Percentiles rank a stretch among this genome's conserved stretches.
Evolutionary conservation across 345 rosid species (phyloP).

Genomic region (Citrus mangshanensis): DNA sequence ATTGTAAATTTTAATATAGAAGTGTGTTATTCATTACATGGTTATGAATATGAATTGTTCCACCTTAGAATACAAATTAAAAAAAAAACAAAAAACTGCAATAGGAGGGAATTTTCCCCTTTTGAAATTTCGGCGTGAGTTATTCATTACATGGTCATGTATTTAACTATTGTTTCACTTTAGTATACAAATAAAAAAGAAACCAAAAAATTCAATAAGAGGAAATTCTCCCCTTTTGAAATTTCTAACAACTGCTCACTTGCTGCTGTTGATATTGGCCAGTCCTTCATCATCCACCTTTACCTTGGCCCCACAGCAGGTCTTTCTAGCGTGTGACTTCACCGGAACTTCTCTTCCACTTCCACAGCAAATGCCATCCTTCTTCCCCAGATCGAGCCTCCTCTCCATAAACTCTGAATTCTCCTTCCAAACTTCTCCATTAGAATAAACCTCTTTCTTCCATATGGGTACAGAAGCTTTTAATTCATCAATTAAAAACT

Average conservation of each 20-base stretch:
- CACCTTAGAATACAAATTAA: neutral
- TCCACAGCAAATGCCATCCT: conserved; percentile 18
- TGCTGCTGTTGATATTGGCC: neutral
- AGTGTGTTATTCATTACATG: neutral
- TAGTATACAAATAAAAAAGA: neutral
- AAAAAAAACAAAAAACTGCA: neutral
- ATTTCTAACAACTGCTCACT: neutral
- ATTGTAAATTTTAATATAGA: no score
- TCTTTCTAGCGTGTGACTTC: conserved; percentile 24
- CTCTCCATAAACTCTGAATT: conserved; percentile 74
- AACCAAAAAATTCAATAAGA: neutral
- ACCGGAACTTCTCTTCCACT: conserved; percentile 28
- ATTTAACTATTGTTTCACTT: neutral
- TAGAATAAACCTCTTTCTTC: conserved; percentile 90
- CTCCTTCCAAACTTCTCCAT: conserved; percentile 97
- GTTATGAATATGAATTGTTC: neutral
- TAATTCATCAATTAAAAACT: conserved; percentile 73
- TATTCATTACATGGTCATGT: neutral
- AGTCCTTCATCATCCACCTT: conserved; percentile 30
- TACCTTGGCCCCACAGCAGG: conserved; percentile 61
- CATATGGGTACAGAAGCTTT: conserved; percentile 90
- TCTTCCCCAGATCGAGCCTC: conserved; percentile 49
- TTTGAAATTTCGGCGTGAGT: neutral
- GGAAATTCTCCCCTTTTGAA: neutral
- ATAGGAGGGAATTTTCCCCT: neutral